Percentiles rank a stretch among this genome's conserved stretches.
phyloP scores from a whole-genome alignment of 768 basidiomycete genomes.

The Mycena alexandri region DNA sequence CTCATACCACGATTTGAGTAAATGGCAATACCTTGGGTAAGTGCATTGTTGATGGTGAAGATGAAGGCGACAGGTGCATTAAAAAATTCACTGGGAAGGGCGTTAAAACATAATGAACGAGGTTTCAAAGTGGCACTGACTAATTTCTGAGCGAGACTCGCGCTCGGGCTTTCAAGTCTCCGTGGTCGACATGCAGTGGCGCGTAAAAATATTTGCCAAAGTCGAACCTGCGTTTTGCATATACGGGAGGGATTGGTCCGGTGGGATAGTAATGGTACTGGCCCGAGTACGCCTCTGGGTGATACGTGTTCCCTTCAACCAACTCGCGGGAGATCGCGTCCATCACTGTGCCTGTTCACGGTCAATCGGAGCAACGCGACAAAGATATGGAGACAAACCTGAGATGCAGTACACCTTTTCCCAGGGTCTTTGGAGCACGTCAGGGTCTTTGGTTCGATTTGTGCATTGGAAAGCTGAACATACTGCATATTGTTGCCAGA shows the following conservation, averaged over 20 bases:
- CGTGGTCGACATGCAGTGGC: slow-evolving; percentile 31
- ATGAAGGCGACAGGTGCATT: slow-evolving; percentile 36
- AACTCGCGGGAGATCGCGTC: slow-evolving; percentile 27
- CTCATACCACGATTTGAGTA: neutral
- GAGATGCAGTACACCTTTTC: slow-evolving; percentile 37
- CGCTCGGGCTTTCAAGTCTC: slow-evolving; percentile 27
- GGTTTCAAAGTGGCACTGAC: slow-evolving; percentile 14
- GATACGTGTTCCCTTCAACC: slow-evolving; percentile 19
- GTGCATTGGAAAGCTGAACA: neutral
- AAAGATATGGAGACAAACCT: slow-evolving; percentile 1
- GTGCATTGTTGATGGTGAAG: slow-evolving; percentile 36
- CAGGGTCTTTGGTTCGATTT: no score
- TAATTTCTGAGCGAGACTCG: slow-evolving; percentile 26
- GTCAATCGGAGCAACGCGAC: neutral
- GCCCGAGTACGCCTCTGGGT: slow-evolving; percentile 26
- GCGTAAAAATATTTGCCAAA: slow-evolving; percentile 34
- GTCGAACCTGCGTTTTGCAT: slow-evolving; percentile 34
- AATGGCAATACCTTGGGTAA: slow-evolving; percentile 27
- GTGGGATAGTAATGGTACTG: slow-evolving; percentile 35
- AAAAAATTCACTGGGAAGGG: slow-evolving; percentile 32
- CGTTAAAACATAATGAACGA: neutral
- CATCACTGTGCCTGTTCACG: slow-evolving; percentile 20
- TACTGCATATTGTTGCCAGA: slow-evolving; percentile 38
- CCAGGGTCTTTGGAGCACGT: slow-evolving; percentile 29
- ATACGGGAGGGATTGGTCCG: slow-evolving; percentile 21